Evolutionary conservation across 768 basidiomycete genomes (phyloP), one percentile per base, ranked within the genome.

Genomic region (Gymnopilus junonius): DNA sequence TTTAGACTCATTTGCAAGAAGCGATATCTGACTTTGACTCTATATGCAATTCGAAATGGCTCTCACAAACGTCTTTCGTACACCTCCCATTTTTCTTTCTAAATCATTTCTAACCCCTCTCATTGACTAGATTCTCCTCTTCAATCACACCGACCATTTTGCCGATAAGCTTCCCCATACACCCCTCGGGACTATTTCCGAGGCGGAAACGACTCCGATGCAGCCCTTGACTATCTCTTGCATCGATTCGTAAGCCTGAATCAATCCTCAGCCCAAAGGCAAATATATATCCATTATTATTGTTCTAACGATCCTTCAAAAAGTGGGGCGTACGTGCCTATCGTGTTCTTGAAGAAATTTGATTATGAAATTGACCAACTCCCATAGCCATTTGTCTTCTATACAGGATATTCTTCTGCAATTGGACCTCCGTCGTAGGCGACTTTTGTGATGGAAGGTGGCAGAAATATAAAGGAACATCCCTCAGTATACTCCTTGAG

Each of bases 81-180:
- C 71, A 90, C 27, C 27, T 78, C 3, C 14, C 43, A n/a, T 15
- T 23, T 23, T 23, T 32, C n/a, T 10, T 45, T 32, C 58, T n/a
- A 15, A 37, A 48, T 29, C 39, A 37, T 46, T 54, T 64, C 17
- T 46, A n/a, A 37, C 55, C n/a, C 60, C 45, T 48, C 61, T 57
- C 60, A 27, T 6, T n/a, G n/a, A n/a, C 4, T 67, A 91, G 93
- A 96, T 97, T 70, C 82, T 97, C 34, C 95, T 97, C 87, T 78
- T 97, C 64, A 97, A 95, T 84, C 96, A 97, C 83, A 95, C 96
- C 73, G 96, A 99, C 78, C 80, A 96, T 43, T 98, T 99, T 76
- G 90, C 92, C 2, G 94, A 95, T 74, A 99, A 98, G 74, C 84
- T 98, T 2, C 93, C 92, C 0, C 80, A 85, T 40, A 95, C 93